Evolutionary conservation across 202 grass and related monocot species (phyloP), one percentile per base, ranked within the genome.

Genomic region (Elaeis oleifera): DNA sequence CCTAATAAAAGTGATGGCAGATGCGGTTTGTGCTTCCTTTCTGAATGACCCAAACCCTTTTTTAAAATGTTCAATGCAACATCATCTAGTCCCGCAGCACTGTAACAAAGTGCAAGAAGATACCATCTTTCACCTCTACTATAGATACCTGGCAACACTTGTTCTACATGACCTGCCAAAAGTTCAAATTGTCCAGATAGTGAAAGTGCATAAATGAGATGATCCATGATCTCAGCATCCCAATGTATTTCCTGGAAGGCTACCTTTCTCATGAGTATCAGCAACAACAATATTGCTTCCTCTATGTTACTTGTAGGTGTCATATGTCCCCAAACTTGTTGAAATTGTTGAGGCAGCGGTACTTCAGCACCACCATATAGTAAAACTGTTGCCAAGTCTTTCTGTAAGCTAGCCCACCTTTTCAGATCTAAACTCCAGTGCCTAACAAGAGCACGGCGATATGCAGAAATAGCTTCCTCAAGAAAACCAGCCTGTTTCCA

Each of bases 1-100:
- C 94, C 94, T 70, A 99, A 82, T 61, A 99, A 58, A 79, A 99
- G 85, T 69, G 88, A 92, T 79, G 69, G 88, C 60, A 99, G 69
- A 89, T 97, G 88, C 50, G 58, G 81, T 53, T 84, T 92, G 58
- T 84, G 78, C 63, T 92, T 89, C 68, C 81, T 79, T 59, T 97
- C 71, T 66, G 84, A 81, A 68, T 88, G 78, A 57, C 56, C 64
- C 62, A 78, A 70, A 53, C 77, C 80, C 17, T 79, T 97, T 62
- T 74, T 89, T 77, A 97, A 78, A 68, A 97, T 78, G 74, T 92
- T 89, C 68, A 97, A 67, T 58, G 94, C 88, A 81, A 79, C 84
- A 71, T 84, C 82, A 75, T 97, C 89, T 69, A 89, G 78, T 64
- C 82, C 79, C 50, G 68, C 23, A 50, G 88, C 84, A 78, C 83